Evolutionary conservation across 176 grass and related monocot genomes (phyloP).

Genomic region (Carex kokanica): DNA sequence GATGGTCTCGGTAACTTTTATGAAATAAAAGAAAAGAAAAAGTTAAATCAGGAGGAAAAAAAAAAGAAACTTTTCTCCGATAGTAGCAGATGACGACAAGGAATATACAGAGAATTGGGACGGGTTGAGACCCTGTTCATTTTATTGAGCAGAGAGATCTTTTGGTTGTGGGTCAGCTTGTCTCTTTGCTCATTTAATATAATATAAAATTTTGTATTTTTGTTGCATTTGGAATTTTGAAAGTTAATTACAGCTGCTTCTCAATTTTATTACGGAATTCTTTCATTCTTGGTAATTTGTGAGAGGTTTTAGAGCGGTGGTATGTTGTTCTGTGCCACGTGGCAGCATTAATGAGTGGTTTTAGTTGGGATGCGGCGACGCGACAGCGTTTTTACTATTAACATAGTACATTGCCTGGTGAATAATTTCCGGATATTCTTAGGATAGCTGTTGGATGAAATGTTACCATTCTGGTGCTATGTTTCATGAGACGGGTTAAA

Average conservation of each 20-base stretch:
- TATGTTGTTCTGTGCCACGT: slow-evolving; percentile 10
- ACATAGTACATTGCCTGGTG: not conserved
- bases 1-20: not conserved
- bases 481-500: not conserved
- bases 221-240: not conserved
- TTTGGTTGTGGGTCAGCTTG: not conserved
- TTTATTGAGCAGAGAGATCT: slow-evolving; percentile 17
- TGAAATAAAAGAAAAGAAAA: not conserved
- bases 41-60: not conserved
- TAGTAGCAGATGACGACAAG: not conserved
- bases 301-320: not conserved
- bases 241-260: not conserved
- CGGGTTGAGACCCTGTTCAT: not conserved
- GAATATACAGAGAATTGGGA: slow-evolving; percentile 11
- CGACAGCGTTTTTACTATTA: slow-evolving; percentile 15
- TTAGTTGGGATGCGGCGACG: slow-evolving; percentile 29
- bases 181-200: not conserved
- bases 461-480: not conserved
- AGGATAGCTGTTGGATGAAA: not conserved
- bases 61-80: not conserved
- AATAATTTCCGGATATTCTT: slow-evolving; percentile 4
- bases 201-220: not conserved
- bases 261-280: not conserved
- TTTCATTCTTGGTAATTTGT: not conserved
- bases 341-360: slow-evolving; percentile 12